Evolutionary conservation across 768 basidiomycete species (phyloP).

Genomic region (Russula emetica): DNA sequence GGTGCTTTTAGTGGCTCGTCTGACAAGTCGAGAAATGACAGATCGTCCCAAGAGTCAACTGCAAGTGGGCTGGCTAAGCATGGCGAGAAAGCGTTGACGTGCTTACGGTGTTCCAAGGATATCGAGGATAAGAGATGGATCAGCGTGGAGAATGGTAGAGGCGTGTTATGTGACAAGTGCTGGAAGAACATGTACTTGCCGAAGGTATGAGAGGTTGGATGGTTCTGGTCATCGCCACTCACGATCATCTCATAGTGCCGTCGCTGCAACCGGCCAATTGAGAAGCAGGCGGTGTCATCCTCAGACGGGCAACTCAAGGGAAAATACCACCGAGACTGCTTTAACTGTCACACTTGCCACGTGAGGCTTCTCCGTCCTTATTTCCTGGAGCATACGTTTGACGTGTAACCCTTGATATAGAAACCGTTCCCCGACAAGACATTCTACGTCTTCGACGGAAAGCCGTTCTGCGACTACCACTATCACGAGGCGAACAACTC

Average conservation of each 20-base stretch:
- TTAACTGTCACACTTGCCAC: conserved; percentile 81
- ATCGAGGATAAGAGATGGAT: conserved; percentile 85
- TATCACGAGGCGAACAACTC: conserved; percentile 92
- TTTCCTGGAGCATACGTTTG: conserved; percentile 12
- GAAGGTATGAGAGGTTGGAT: conserved; percentile 44
- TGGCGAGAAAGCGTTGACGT: conserved; percentile 35
- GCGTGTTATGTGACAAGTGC: conserved; percentile 79
- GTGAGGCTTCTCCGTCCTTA: conserved; percentile 39
- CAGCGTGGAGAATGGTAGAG: conserved; percentile 59
- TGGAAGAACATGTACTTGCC: conserved; percentile 98
- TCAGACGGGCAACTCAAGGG: conserved; percentile 93
- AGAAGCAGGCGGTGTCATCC: conserved; percentile 86
- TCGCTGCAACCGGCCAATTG: conserved; percentile 80
- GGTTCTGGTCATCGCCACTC: conserved; percentile 12
- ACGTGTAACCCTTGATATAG: conserved; percentile 35
- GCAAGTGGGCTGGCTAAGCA: conserved; percentile 11
- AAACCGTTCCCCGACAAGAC: conserved; percentile 87
- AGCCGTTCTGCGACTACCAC: conserved; percentile 87
- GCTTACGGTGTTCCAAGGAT: conserved; percentile 61
- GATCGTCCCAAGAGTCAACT: conserved; percentile 29
- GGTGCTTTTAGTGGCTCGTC: conserved; percentile 31
- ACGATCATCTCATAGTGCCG: conserved; percentile 57
- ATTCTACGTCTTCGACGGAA: conserved; percentile 89
- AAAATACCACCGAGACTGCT: conserved; percentile 90
- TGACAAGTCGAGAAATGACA: conserved; percentile 29